These are phyloP conservation scores for Toxoplasma gondii DNA, from an alignment of 169 alveolate genomes.

Conservation along the genomic window DNA sequence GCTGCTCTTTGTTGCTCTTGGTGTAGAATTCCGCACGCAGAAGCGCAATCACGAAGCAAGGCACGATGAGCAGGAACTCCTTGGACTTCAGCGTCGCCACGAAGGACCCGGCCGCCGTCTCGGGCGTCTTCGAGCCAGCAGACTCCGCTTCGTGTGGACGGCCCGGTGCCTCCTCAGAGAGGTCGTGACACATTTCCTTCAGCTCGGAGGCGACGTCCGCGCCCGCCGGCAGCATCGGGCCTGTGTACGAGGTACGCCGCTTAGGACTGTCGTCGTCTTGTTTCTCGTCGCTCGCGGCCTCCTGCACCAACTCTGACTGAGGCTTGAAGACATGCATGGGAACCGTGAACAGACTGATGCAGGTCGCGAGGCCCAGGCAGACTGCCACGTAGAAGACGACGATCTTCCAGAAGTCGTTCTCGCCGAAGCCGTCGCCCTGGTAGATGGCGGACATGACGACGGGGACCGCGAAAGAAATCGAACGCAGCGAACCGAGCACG, in stretches of 20 bases:
- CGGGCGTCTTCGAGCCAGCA: not conserved
- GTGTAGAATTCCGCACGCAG: conserved; percentile 66
- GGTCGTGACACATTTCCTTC: not conserved
- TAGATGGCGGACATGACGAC: conserved; percentile 55
- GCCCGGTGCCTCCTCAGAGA: not conserved
- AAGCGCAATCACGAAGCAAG: conserved; percentile 52
- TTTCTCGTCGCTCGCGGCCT: not conserved
- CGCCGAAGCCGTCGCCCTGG: not conserved
- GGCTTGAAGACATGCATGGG: conserved; percentile 47
- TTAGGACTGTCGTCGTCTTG: not conserved
- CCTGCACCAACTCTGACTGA: not conserved
- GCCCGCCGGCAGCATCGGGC: not conserved
- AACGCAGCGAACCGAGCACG: conserved; percentile 63
- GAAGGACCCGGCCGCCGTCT: not conserved
- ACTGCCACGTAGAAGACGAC: conserved; percentile 56
- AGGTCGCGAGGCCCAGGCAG: conserved; percentile 49
- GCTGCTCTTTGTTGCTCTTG: conserved; percentile 67
- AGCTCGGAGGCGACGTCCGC: not conserved
- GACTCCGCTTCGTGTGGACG: not conserved
- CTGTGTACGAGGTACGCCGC: not conserved
- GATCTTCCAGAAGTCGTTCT: conserved; percentile 47
- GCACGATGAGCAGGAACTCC: conserved; percentile 51
- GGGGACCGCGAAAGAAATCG: conserved; percentile 64
- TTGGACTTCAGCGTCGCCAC: not conserved
- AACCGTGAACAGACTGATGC: conserved; percentile 32